These are phyloP conservation scores for Thermomucor indicae-seudaticae DNA, from an alignment of 371 early-diverging fungal species.

Conservation along the genomic window DNA sequence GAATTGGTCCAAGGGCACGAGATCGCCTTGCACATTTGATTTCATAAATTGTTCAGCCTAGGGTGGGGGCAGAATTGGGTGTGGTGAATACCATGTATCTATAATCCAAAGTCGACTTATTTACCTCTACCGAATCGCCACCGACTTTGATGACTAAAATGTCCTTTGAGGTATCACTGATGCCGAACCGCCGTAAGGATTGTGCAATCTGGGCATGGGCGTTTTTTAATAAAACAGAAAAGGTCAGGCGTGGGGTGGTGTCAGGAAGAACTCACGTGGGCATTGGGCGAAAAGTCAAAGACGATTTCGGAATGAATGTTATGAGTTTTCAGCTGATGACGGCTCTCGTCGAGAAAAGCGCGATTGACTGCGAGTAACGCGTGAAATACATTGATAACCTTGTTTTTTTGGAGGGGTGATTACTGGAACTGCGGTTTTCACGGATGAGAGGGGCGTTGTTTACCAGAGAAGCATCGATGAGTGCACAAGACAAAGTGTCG, in stretches of 20 bases:
- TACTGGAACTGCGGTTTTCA: background rate
- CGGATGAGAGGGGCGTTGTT: background rate
- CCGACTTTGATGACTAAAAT: slow-evolving; percentile 51
- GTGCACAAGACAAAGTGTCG: slow-evolving; percentile 37
- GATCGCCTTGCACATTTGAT: slow-evolving; percentile 33
- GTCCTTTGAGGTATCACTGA: slow-evolving; percentile 38
- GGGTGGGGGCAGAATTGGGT: background rate
- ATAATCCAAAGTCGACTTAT: no score
- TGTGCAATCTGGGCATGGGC: slow-evolving; percentile 42
- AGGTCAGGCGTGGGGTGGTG: background rate
- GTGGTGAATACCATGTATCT: no score
- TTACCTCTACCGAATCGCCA: slow-evolving; percentile 37
- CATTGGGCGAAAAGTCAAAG: slow-evolving; percentile 50
- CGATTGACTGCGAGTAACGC: slow-evolving; percentile 44
- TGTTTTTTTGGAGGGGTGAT: background rate
- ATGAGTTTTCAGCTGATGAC: slow-evolving; percentile 48
- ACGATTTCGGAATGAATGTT: slow-evolving; percentile 56
- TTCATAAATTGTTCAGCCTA: slow-evolving; percentile 32
- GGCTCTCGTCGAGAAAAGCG: slow-evolving; percentile 45
- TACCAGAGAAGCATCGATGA: slow-evolving; percentile 53
- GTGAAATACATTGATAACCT: slow-evolving; percentile 51
- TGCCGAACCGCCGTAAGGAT: slow-evolving; percentile 50
- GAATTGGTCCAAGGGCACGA: slow-evolving; percentile 27
- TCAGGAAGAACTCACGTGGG: slow-evolving; percentile 36
- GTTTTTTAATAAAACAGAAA: background rate